Percentiles rank a stretch among this genome's conserved stretches.
Conservation (phyloP, 352 stramenopile genomes). For the Elongisporangium anandrum region DNA sequence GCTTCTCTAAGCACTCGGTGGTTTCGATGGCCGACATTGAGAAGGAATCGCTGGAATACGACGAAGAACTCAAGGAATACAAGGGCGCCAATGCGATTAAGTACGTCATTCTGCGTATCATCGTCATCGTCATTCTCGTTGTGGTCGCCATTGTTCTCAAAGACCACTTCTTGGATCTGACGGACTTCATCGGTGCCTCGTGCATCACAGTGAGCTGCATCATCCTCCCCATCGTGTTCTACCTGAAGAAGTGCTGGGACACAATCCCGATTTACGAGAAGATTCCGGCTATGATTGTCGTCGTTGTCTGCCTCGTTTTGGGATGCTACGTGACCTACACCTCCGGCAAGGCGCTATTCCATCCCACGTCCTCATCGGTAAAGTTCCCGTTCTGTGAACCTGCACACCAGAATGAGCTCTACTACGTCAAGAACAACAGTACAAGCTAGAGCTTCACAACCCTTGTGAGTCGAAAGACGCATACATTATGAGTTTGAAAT, state of each 20-base stretch:
- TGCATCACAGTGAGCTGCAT: slow-evolving; percentile 40
- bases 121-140: slow-evolving; percentile 33
- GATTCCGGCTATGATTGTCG: slow-evolving; percentile 21
- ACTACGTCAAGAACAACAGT: slow-evolving; percentile 17
- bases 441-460: background rate
- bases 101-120: slow-evolving; percentile 28
- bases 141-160: slow-evolving; percentile 27
- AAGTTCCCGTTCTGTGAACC: slow-evolving; percentile 21
- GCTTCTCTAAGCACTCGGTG: slow-evolving; percentile 14
- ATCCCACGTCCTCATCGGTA: slow-evolving; percentile 7
- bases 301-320: slow-evolving; percentile 27
- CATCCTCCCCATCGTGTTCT: slow-evolving; percentile 41
- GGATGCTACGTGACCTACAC: slow-evolving; percentile 33
- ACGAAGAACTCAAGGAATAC: slow-evolving; percentile 28
- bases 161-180: slow-evolving; percentile 36
- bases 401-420: slow-evolving; percentile 17
- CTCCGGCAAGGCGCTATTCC: slow-evolving; percentile 21
- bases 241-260: slow-evolving; percentile 41
- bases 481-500: background rate
- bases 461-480: background rate
- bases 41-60: slow-evolving; percentile 19
- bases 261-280: slow-evolving; percentile 35
- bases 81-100: slow-evolving; percentile 18
- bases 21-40: slow-evolving; percentile 21
- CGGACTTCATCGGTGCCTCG: slow-evolving; percentile 44